Conservation (phyloP, 2,329 filamentous ascomycete genomes). For the Aspergillus aculeatinus region DNA sequence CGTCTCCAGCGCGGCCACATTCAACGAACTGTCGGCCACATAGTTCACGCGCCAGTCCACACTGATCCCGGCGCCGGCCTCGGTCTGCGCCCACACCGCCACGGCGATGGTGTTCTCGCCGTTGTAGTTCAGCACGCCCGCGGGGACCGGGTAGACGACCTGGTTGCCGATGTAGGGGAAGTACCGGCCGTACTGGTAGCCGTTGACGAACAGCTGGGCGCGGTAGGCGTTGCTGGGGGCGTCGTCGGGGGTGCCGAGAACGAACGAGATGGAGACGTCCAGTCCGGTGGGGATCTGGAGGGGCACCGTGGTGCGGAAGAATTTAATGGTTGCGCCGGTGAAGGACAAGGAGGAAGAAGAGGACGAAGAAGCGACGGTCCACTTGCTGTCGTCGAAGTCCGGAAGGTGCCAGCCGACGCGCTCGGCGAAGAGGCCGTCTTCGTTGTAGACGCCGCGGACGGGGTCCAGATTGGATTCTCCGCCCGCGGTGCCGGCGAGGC, state of each 20-base stretch:
- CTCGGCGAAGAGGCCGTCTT: constrained; percentile 60
- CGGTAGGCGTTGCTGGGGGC: constrained; percentile 43
- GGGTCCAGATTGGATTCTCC: constrained; percentile 55
- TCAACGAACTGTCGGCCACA: constrained; percentile 54
- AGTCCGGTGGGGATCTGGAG: constrained; percentile 53
- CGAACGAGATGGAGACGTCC: constrained; percentile 59
- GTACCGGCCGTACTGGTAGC: constrained; percentile 63
- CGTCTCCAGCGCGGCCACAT: constrained; percentile 47
- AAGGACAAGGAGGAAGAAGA: constrained; percentile 37
- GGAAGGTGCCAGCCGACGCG: constrained; percentile 61
- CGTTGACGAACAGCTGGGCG: constrained; percentile 62
- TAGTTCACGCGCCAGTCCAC: constrained; percentile 57
- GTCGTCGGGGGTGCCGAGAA: constrained; percentile 48
- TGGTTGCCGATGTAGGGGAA: constrained; percentile 63
- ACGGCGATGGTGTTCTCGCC: constrained; percentile 60
- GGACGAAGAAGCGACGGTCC: constrained; percentile 37
- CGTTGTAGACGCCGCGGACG: constrained; percentile 56
- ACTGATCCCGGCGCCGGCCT: constrained; percentile 51
- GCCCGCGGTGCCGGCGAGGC: constrained; percentile 58
- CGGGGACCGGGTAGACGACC: constrained; percentile 59
- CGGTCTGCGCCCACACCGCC: constrained; percentile 60
- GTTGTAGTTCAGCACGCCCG: constrained; percentile 58
- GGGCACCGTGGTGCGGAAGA: constrained; percentile 56
- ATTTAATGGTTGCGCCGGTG: constrained; percentile 52
- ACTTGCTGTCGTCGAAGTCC: constrained; percentile 51